These are phyloP conservation scores for Leucoagaricus sp. DNA, from an alignment of 1,284 basidiomycete species.

Conservation along the genomic window DNA sequence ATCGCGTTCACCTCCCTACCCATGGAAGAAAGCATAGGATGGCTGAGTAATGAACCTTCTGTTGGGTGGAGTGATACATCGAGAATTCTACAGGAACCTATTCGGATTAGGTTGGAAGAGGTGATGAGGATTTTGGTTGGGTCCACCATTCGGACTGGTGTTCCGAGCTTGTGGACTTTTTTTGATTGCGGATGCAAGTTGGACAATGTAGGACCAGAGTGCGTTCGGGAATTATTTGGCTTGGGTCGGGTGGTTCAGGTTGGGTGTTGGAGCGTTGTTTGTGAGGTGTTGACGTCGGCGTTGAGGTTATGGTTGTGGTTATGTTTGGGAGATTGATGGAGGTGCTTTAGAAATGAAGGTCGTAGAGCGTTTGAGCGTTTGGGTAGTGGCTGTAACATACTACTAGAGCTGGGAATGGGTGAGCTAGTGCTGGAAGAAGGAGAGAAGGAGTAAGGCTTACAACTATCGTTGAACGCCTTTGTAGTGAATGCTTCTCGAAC, in stretches of 20 bases:
- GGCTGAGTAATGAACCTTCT: no score
- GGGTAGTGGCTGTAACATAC: slow-evolving; percentile 94
- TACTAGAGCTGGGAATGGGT: slow-evolving; percentile 73
- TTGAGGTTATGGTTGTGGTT: no score
- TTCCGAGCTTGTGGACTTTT: slow-evolving; percentile 80
- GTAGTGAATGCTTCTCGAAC: slow-evolving; percentile 90
- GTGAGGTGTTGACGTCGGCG: neutral
- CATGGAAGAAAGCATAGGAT: no score
- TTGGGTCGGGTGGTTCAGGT: neutral
- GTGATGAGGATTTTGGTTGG: slow-evolving; percentile 89
- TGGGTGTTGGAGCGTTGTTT: no score
- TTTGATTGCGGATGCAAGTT: slow-evolving; percentile 88
- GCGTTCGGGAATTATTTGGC: slow-evolving; percentile 66
- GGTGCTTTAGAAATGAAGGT: slow-evolving; percentile 53
- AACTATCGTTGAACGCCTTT: slow-evolving; percentile 93
- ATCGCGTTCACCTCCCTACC: no score
- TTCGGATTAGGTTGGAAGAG: slow-evolving; percentile 45
- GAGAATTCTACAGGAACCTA: slow-evolving; percentile 82
- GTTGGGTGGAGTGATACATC: slow-evolving; percentile 79
- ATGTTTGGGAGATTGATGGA: neutral
- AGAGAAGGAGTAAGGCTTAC: slow-evolving; percentile 48
- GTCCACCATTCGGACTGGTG: slow-evolving; percentile 86
- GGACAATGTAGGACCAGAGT: slow-evolving; percentile 92
- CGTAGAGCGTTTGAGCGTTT: slow-evolving; percentile 81
- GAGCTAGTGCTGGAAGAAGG: slow-evolving; percentile 8